A percentile compares a stretch with the other conserved stretches of the same genome.
Evolutionary conservation across 495 filamentous ascomycete species (phyloP).

Genomic region (Thermothielavioides terrestris): DNA sequence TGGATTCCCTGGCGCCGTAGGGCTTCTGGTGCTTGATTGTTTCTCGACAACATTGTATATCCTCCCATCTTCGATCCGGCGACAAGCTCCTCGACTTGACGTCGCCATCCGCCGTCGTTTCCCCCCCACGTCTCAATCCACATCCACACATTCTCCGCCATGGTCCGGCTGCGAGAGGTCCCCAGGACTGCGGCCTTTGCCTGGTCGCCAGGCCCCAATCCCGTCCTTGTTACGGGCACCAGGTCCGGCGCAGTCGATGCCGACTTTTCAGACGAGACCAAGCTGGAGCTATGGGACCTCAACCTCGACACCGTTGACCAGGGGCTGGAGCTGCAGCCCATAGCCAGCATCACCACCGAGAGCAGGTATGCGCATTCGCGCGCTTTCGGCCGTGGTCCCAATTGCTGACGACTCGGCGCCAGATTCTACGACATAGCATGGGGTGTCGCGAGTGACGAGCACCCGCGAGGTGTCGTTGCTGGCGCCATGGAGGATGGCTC

Average conservation of each 20-base stretch:
- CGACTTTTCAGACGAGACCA: conserved; percentile 95
- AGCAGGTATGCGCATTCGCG: conserved; percentile 61
- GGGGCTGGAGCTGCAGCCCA: conserved; percentile 74
- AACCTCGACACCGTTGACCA: conserved; percentile 63
- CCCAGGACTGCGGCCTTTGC: conserved; percentile 93
- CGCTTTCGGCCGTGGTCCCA: not conserved
- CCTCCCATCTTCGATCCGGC: not conserved
- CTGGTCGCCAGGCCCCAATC: conserved; percentile 75
- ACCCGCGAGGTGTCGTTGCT: conserved; percentile 78
- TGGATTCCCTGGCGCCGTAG: conserved; percentile 11
- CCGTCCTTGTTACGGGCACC: conserved; percentile 90
- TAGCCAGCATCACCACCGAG: conserved; percentile 75
- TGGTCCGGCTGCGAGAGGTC: conserved; percentile 94
- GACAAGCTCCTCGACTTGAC: not conserved
- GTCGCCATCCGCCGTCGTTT: not conserved
- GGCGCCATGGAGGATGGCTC: conserved; percentile 93
- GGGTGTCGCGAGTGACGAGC: conserved; percentile 67
- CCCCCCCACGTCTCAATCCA: conserved; percentile 1
- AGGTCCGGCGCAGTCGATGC: conserved; percentile 89
- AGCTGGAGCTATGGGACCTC: conserved; percentile 94
- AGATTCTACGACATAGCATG: conserved; percentile 98
- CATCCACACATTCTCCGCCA: conserved; percentile 37
- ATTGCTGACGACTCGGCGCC: conserved; percentile 13
- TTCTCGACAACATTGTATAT: conserved; percentile 8
- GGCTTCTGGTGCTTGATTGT: conserved; percentile 14